Percentiles rank a stretch among this genome's conserved stretches.
These are phyloP conservation scores for Amorphotheca resinae DNA, from an alignment of 495 filamentous ascomycete species.

Conservation along the genomic window DNA sequence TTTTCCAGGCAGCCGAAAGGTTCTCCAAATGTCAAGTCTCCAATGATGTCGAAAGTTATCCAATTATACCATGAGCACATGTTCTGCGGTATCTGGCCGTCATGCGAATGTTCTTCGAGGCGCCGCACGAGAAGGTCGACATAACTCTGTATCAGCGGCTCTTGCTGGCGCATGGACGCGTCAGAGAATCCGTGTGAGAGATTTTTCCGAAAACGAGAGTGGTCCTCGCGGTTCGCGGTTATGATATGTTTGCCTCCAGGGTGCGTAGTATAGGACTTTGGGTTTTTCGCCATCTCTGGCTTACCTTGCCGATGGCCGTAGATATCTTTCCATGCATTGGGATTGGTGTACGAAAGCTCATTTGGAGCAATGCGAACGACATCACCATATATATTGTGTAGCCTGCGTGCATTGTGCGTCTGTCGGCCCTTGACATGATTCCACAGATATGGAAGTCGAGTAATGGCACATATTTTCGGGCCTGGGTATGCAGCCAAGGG, in stretches of 20 bases:
- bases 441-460: slow-evolving; percentile 27
- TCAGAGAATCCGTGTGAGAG: slow-evolving; percentile 44
- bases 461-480: slow-evolving; percentile 31
- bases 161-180: slow-evolving; percentile 32
- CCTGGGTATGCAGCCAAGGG: slow-evolving; percentile 34
- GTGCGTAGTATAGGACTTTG: background rate
- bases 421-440: slow-evolving; percentile 13
- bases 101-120: slow-evolving; percentile 24
- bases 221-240: slow-evolving; percentile 14
- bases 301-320: background rate
- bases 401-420: background rate
- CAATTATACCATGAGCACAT: slow-evolving; percentile 34
- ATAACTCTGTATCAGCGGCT: slow-evolving; percentile 32
- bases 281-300: background rate
- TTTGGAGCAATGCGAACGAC: slow-evolving; percentile 12
- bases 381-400: slow-evolving; percentile 10
- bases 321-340: slow-evolving; percentile 7
- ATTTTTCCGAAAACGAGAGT: slow-evolving; percentile 30
- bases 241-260: slow-evolving; percentile 1
- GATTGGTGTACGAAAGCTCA: slow-evolving; percentile 4
- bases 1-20: slow-evolving; percentile 36
- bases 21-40: slow-evolving; percentile 39
- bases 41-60: slow-evolving; percentile 37
- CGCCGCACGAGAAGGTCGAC: slow-evolving; percentile 35
- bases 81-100: slow-evolving; percentile 5